Evolutionary conservation across 345 rosid genomes (phyloP).

Genomic region (Eucalyptus melliodora): DNA sequence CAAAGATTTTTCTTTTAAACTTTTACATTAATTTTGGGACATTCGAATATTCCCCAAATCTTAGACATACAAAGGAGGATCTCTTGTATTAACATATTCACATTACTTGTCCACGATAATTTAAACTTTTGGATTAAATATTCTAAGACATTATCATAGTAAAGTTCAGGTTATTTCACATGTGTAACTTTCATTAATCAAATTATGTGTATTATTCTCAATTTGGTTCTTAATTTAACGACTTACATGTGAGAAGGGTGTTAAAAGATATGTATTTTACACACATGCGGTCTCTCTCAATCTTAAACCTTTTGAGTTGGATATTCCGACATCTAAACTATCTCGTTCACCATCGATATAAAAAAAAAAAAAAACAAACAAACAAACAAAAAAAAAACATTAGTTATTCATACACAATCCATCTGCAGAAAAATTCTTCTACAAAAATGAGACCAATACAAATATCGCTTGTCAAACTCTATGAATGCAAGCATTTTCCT

Average conservation of each 20-base stretch:
- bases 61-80: not conserved
- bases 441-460: not conserved
- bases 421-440: not conserved
- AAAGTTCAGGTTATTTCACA: not conserved
- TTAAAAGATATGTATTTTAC: not conserved
- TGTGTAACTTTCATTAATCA: not conserved
- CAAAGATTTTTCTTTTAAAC: not conserved
- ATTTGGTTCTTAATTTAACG: no score
- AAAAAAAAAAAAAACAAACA: no score
- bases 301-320: not conserved
- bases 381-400: no score
- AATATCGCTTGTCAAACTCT: accelerated
- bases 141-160: not conserved
- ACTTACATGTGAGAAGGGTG: not conserved
- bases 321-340: not conserved
- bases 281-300: not conserved
- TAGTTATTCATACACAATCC: not conserved
- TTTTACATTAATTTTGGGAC: not conserved
- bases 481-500: not conserved
- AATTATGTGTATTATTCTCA: not conserved
- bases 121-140: not conserved
- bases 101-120: accelerated
- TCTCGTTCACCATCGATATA: not conserved
- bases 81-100: not conserved
- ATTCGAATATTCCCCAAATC: not conserved